Conservation (phyloP, 352 stramenopile species). For the Albugo laibachii region DNA sequence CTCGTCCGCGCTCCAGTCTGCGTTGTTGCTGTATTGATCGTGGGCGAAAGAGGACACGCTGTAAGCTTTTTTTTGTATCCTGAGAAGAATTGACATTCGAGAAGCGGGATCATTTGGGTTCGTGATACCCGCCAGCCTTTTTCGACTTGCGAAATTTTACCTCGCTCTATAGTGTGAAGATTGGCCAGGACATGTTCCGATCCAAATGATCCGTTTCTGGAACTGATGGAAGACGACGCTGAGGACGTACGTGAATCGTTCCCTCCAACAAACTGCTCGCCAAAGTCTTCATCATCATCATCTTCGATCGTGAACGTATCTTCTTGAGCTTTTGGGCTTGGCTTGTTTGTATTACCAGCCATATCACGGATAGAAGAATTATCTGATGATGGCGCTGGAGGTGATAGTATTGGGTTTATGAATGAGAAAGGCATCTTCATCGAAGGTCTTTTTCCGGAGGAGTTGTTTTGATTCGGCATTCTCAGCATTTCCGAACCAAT, state of each 20-base stretch:
- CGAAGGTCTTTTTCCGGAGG: no score
- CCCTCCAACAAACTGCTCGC: not conserved
- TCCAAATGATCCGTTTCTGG: no score
- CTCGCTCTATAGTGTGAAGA: not conserved
- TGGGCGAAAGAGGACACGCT: not conserved
- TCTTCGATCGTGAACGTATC: slow-evolving; percentile 19
- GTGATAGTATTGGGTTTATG: no score
- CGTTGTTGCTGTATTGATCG: not conserved
- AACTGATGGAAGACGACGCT: not conserved
- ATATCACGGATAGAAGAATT: no score
- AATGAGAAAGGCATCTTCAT: no score
- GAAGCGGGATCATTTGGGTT: slow-evolving; percentile 41
- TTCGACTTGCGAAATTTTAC: slow-evolving; percentile 17
- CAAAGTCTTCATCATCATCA: not conserved
- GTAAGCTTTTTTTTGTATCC: slow-evolving; percentile 69
- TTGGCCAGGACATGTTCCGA: no score
- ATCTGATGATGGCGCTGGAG: no score
- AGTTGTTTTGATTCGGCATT: no score
- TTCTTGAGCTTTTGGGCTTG: no score
- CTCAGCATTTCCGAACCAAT: no score
- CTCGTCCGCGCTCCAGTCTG: slow-evolving; percentile 3
- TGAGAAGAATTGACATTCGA: slow-evolving; percentile 58
- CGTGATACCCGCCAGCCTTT: slow-evolving; percentile 42
- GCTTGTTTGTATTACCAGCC: no score
- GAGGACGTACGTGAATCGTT: not conserved